These are phyloP conservation scores for Eucalyptus rudis DNA, from an alignment of 345 rosid genomes.

Conservation along the genomic window DNA sequence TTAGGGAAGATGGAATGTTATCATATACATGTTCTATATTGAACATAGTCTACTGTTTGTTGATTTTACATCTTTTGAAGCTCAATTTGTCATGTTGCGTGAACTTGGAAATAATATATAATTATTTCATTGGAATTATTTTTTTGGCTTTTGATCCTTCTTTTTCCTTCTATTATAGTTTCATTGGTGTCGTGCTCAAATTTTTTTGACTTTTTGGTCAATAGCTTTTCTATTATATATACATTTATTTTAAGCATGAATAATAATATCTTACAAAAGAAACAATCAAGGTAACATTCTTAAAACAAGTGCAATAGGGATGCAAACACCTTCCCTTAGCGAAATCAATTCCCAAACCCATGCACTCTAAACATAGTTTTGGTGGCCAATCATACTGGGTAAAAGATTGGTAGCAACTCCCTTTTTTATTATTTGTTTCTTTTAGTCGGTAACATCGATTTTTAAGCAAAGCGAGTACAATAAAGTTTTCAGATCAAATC, in stretches of 20 bases:
- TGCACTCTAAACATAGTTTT: fast-evolving
- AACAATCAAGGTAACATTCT: background rate
- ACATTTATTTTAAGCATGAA: background rate
- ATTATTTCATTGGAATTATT: too few species aligned
- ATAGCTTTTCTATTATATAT: background rate
- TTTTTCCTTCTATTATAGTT: background rate
- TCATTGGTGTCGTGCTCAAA: background rate
- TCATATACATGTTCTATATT: background rate
- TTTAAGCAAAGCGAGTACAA: background rate
- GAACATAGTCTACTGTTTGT: too few species aligned
- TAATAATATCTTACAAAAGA: background rate
- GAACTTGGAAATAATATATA: too few species aligned
- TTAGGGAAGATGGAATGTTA: background rate
- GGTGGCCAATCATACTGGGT: background rate
- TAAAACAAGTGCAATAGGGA: background rate
- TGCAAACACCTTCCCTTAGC: background rate
- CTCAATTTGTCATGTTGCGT: too few species aligned
- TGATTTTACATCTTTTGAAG: too few species aligned
- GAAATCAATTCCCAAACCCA: background rate
- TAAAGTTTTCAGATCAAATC: background rate
- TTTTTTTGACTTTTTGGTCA: background rate
- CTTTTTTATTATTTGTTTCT: background rate
- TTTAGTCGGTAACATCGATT: fast-evolving
- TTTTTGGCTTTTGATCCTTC: background rate
- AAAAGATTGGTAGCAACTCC: background rate